Evolutionary conservation across 306 rosid species (phyloP).

Genomic region (Lathyrus aphaca): DNA sequence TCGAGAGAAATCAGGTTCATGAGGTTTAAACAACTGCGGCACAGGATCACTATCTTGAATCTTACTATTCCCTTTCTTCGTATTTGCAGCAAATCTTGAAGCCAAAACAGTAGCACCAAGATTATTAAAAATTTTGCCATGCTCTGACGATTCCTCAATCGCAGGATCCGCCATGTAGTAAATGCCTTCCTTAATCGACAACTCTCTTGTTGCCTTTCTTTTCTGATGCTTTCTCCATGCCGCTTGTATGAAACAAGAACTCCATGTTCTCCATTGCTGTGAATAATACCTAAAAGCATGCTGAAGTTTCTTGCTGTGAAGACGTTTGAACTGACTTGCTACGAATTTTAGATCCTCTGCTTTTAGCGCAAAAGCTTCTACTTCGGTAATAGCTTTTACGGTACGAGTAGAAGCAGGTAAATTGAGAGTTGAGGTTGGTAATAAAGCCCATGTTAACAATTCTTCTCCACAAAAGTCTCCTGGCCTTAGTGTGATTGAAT

Average conservation of each 20-base stretch:
- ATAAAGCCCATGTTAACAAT: conserved; percentile 84
- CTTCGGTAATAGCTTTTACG: conserved; percentile 72
- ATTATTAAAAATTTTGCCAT: conserved; percentile 34
- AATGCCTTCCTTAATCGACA: conserved; percentile 55
- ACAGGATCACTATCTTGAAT: conserved; percentile 49
- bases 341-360: conserved; percentile 84
- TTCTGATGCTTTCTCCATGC: conserved; percentile 74
- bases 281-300: conserved; percentile 48
- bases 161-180: conserved; percentile 44
- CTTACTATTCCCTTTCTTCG: conserved; percentile 60
- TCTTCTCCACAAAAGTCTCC: conserved; percentile 94
- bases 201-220: conserved; percentile 64
- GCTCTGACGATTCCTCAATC: conserved; percentile 32
- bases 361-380: conserved; percentile 79
- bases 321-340: conserved; percentile 82
- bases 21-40: conserved; percentile 86
- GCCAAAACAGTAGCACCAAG: conserved; percentile 72
- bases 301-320: conserved; percentile 72
- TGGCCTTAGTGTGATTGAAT: conserved; percentile 77
- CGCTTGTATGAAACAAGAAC: conserved; percentile 68
- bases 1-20: conserved; percentile 78
- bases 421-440: conserved; percentile 73
- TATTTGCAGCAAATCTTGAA: conserved; percentile 77
- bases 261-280: conserved; percentile 88
- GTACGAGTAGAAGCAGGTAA: conserved; percentile 84